Conservation (phyloP, 139 green algal species). For the Zygnema cylindricum region DNA sequence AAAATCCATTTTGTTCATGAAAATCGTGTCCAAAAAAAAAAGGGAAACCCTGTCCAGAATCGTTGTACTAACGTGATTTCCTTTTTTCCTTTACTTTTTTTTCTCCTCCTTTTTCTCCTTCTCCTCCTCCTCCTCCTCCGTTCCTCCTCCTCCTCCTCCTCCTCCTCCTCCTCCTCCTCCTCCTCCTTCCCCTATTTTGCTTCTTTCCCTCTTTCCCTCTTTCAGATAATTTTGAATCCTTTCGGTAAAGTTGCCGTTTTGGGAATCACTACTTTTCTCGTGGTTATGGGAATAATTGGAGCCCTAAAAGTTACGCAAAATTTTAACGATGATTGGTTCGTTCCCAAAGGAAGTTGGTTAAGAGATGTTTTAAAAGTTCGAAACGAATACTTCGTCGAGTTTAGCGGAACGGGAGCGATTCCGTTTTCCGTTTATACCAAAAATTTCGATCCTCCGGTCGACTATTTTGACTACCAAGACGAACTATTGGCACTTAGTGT, state of each 20-base stretch:
- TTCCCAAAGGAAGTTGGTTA: conserved; percentile 60
- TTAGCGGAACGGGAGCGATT: conserved; percentile 6
- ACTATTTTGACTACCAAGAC: conserved; percentile 64
- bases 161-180: background rate
- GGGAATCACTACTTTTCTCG: background rate
- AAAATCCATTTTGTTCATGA: too few relatives aligned
- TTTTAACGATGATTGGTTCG: conserved; percentile 58
- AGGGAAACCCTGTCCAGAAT: too few relatives aligned
- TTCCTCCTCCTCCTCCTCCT: background rate
- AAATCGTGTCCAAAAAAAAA: too few relatives aligned
- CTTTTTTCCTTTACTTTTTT: too few relatives aligned
- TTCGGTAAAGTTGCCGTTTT: conserved; percentile 32
- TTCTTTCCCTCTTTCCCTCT: background rate
- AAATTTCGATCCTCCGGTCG: conserved; percentile 5
- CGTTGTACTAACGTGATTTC: too few relatives aligned
- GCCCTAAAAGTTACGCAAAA: conserved; percentile 26
- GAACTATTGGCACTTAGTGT: conserved; percentile 45
- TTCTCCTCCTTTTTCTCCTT: too few relatives aligned
- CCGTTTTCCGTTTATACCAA: conserved; percentile 62
- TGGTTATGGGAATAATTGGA: conserved; percentile 17
- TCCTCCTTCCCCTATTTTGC: background rate
- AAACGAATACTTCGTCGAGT: conserved; percentile 58
- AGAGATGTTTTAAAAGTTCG: conserved; percentile 51
- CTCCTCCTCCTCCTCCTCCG: background rate
- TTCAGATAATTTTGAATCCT: conserved; percentile 27